phyloP scores from a whole-genome alignment of 2,329 filamentous ascomycete genomes.

The Xylaria sp. region DNA sequence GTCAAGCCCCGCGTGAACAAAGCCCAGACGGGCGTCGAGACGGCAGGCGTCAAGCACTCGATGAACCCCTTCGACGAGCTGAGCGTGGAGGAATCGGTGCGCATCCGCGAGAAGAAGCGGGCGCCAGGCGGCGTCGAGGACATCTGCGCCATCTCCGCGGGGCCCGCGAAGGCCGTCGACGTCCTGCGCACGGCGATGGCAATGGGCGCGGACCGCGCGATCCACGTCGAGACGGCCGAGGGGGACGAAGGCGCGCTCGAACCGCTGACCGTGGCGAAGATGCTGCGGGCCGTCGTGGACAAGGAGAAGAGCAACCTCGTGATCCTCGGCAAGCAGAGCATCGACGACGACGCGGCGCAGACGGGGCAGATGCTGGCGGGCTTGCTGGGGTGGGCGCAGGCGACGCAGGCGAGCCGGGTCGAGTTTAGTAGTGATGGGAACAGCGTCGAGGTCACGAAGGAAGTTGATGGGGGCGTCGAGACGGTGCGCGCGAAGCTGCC shows the following conservation, averaged over 20 bases:
- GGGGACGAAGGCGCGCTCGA: slow-evolving; percentile 75
- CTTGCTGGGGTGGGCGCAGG: slow-evolving; percentile 90
- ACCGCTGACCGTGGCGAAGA: slow-evolving; percentile 91
- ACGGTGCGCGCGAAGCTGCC: slow-evolving; percentile 87
- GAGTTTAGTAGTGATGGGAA: slow-evolving; percentile 75
- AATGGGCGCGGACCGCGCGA: slow-evolving; percentile 93
- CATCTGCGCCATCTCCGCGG: slow-evolving; percentile 89
- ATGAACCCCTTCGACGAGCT: slow-evolving; percentile 99
- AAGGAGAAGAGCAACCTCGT: slow-evolving; percentile 91
- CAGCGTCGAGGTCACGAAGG: slow-evolving; percentile 80
- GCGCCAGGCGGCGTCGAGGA: slow-evolving; percentile 82
- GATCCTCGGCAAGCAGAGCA: slow-evolving; percentile 95
- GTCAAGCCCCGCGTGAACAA: slow-evolving; percentile 78
- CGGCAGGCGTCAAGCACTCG: slow-evolving; percentile 91
- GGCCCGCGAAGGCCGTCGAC: slow-evolving; percentile 87
- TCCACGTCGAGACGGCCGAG: slow-evolving; percentile 86
- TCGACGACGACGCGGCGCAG: slow-evolving; percentile 95
- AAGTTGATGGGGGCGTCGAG: slow-evolving; percentile 96
- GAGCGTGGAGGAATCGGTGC: slow-evolving; percentile 94
- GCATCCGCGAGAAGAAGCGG: slow-evolving; percentile 86
- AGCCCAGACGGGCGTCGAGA: slow-evolving; percentile 87
- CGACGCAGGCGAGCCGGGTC: slow-evolving; percentile 90
- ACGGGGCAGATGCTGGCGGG: slow-evolving; percentile 98
- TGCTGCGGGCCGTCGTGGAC: slow-evolving; percentile 82
- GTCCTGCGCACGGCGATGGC: slow-evolving; percentile 96